phyloP scores from a whole-genome alignment of 164 flowering plant species.

The Hamamelis virginiana region DNA sequence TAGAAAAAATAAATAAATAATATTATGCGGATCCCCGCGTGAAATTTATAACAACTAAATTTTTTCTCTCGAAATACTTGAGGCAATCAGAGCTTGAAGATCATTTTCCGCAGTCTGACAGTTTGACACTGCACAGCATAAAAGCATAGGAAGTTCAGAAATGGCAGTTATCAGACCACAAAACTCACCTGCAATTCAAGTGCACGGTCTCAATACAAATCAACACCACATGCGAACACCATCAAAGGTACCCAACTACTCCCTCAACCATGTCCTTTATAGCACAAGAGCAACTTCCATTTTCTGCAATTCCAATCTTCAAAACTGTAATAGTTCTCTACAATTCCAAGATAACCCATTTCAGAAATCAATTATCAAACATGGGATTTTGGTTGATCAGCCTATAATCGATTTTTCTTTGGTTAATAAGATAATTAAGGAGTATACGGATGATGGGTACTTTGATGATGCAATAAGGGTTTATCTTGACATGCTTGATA shows the following conservation, averaged over 20 bases:
- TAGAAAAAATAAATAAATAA: too few relatives aligned
- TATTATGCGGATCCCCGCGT: too few relatives aligned
- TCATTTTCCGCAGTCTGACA: too few relatives aligned
- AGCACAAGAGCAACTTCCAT: not conserved
- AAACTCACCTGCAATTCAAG: not conserved
- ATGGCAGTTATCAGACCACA: not conserved
- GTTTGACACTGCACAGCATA: too few relatives aligned
- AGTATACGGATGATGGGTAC: constrained; percentile 24
- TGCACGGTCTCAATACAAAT: not conserved
- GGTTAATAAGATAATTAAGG: constrained; percentile 19
- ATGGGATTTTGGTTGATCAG: not conserved
- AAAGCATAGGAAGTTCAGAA: not conserved
- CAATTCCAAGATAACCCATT: constrained; percentile 3
- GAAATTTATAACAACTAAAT: too few relatives aligned
- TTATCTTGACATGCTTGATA: constrained; percentile 30
- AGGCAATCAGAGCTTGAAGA: too few relatives aligned
- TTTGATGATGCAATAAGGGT: constrained; percentile 33
- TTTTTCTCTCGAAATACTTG: too few relatives aligned
- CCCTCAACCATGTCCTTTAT: not conserved
- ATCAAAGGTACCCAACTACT: not conserved
- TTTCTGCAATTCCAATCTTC: not conserved
- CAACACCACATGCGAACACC: not conserved
- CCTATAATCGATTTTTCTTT: not conserved
- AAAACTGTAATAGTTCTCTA: not conserved
- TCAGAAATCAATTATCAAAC: not conserved